Base-by-base conservation (phyloP, 2,329 filamentous ascomycete genomes). In the Lecanicillium sp. region DNA sequence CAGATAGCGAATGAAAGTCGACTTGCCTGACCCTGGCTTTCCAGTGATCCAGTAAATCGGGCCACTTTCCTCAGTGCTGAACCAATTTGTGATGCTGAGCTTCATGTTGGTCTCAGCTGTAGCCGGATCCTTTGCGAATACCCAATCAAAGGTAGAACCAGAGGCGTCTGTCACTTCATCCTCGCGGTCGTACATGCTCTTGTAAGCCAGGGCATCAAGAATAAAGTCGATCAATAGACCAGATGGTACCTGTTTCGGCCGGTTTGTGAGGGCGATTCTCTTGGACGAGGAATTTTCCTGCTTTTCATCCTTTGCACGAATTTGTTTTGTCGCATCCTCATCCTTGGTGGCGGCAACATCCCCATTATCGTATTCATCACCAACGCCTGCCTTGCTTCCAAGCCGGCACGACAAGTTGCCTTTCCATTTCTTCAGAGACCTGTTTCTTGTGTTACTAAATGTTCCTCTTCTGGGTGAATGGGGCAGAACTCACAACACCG, bases 1-100 rank as follows among this genome's bases (percentile, higher is more conserved):
- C 11, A 65, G 49, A 27, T 59, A 58, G 15, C 62, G 59, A 51
- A 68, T 67, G 2, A 70, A 51, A 0, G 65, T 68, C 0, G 64
- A 68, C 43, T 71, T 71, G 1, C 67, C 67, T 0, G 63, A 63
- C 0, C 67, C 67, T 3, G 67, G 59, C 25, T 68, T 64, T 2
- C 61, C 62, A 2, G 54, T 62, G 28, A 65, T 54, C 61, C 57
- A 61, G 36, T 59, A 62, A 1, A 58, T 50, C 2, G 49, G 48
- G 5, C 50, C 49, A 4, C 50, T 35, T 0, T 43, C 35, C 1
- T 44, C 33, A 0, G 44, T 43, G 8, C 36, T 46, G 2, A 62
- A 44, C 58, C 59, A 62, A 1, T 44, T 35, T 2, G 41, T 45
- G 31, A 61, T 53, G 2, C 40, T 38, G 14, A 43, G 41, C 7